Conservation (phyloP, 2,329 filamentous ascomycete genomes). For the Hansfordia pulvinata region DNA sequence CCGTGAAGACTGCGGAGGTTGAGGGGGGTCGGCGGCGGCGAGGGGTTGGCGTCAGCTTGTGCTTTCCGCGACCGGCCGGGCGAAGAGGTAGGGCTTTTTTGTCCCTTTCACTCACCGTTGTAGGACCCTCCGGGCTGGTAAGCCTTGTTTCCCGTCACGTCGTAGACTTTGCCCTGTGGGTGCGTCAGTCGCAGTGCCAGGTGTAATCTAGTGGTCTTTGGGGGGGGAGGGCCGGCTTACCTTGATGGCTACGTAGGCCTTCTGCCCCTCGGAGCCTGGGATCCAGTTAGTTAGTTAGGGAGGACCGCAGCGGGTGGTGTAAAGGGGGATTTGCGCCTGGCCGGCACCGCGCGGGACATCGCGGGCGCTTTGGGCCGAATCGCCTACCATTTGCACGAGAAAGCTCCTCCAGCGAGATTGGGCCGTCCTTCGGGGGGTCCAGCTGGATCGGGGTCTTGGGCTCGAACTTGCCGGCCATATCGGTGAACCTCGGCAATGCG, state of each 20-base stretch:
- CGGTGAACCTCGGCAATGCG: too few species aligned
- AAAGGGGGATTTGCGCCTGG: too few species aligned
- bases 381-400: slow-evolving; percentile 70
- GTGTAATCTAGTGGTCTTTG: neutral
- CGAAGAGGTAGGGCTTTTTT: too few species aligned
- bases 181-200: slow-evolving; percentile 8
- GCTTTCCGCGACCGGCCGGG: neutral
- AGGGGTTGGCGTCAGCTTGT: neutral
- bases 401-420: slow-evolving; percentile 69
- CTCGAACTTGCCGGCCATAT: slow-evolving; percentile 60
- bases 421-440: slow-evolving; percentile 74
- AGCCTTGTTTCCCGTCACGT: slow-evolving; percentile 79
- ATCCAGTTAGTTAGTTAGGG: neutral
- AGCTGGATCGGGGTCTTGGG: slow-evolving; percentile 67
- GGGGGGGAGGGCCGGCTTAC: too few species aligned
- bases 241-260: slow-evolving; percentile 59
- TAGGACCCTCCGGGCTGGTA: slow-evolving; percentile 79
- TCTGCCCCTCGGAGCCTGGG: slow-evolving; percentile 49
- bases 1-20: slow-evolving; percentile 64
- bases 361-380: too few species aligned
- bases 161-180: slow-evolving; percentile 77
- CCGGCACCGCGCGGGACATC: too few species aligned
- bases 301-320: too few species aligned
- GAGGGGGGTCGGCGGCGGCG: neutral
- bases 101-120: slow-evolving; percentile 59